Base-by-base conservation (phyloP, 2,329 filamentous ascomycete genomes). In the Coniochaeta sp. region DNA sequence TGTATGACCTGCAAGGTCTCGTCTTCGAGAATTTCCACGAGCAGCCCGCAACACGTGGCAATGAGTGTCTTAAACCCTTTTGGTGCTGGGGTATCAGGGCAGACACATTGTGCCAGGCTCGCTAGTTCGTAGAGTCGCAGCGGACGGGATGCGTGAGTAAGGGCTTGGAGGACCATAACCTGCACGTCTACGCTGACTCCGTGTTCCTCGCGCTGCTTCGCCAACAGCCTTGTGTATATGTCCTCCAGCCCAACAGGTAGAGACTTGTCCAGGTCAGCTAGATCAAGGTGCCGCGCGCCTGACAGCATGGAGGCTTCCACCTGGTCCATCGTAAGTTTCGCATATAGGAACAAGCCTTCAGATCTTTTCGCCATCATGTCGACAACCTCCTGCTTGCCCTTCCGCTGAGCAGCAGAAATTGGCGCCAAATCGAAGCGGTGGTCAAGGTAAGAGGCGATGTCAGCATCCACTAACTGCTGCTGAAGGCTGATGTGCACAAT, bases 1-100 rank as follows among this genome's bases (percentile, higher is more conserved):
- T 77, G 73, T 6, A 76, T 68, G 6, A 76, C 65, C 16, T 66
- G 65, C 9, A 76, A 53, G 0, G 68, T 71, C 50, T 73, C 73
- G 48, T 76, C 71, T 16, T 72, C 68, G 2, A 71, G 59, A 18
- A 75, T 60, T 52, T 76, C 72, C 1, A 76, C 54, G 28, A 76
- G 55, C 8, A 70, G 65, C 1, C 71, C 71, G 53, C 69, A 74
- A 6, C 65, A 62, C 10, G 57, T 60, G 24, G 65, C 58, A 10
- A 72, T 61, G 5, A 71, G 55, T 1, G 60, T 49, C 52, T 75
- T 74, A 28, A 52, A 54, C n/a, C n/a, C n/a, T n/a, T n/a, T n/a
- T n/a, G n/a, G n/a, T n/a, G n/a, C n/a, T n/a, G n/a, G n/a, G 48
- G 7, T 55, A 31, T 35, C 28, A 31, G 20, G 16, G 22, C 14